phyloP scores from a whole-genome alignment of 2,329 filamentous ascomycete genomes.

The Beauveria sp. region DNA sequence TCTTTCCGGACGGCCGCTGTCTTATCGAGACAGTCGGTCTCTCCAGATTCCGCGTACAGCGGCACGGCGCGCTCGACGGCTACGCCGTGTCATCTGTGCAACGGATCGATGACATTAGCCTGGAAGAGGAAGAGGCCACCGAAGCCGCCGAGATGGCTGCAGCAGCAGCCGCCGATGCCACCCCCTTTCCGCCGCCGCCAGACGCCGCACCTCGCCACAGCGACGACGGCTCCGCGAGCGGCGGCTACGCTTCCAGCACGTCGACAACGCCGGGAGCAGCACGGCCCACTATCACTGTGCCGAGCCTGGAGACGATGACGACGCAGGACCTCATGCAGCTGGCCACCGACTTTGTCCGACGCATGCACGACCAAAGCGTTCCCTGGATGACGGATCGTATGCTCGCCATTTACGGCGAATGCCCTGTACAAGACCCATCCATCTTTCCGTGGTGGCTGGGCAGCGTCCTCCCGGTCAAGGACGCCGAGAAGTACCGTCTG shows the following conservation, averaged over 20 bases:
- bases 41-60: conserved; percentile 66
- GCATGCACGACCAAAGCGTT: conserved; percentile 61
- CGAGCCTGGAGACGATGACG: conserved; percentile 41
- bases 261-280: neutral
- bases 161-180: conserved; percentile 5
- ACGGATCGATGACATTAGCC: conserved; percentile 70
- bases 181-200: neutral
- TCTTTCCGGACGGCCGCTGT: conserved; percentile 72
- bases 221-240: neutral
- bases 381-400: conserved; percentile 70
- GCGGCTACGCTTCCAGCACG: neutral
- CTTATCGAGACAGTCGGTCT: conserved; percentile 71
- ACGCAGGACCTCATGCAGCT: conserved; percentile 63
- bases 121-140: conserved; percentile 70
- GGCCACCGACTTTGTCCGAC: conserved; percentile 58
- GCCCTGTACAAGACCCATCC: conserved; percentile 61
- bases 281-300: neutral
- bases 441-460: conserved; percentile 88
- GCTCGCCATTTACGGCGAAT: conserved; percentile 66
- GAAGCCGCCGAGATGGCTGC: conserved; percentile 56
- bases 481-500: conserved; percentile 72
- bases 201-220: neutral
- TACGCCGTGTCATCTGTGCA: conserved; percentile 72
- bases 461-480: conserved; percentile 67
- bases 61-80: conserved; percentile 60